Base-by-base conservation (phyloP, 1,284 basidiomycete genomes). In the Trichosporon sp. region DNA sequence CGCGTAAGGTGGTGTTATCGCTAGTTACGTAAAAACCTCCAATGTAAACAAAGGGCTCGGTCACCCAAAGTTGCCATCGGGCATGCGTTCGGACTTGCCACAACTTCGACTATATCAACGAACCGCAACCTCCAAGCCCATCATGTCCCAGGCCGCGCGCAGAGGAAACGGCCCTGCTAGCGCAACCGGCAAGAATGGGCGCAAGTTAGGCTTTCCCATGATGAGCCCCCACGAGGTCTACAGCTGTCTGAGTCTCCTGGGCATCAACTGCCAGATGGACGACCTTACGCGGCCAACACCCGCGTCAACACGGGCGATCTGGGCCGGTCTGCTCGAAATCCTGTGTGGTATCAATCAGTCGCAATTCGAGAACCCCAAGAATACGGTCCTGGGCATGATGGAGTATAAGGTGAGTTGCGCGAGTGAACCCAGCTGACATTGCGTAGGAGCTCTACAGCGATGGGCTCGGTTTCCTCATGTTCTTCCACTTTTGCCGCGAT, bases 271-370 rank as follows among this genome's bases (percentile, higher is more conserved):
- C 42, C 87, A 86, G 69, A 85, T 86, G 62, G 89, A 92, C 68
- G 91, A 93, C 74, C 87, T 95, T 53, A 78, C 85, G 29, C 86
- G 87, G 47, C 92, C 92, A 0, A 88, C 88, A 0, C 77, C 89
- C 0, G 89, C 91, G 44, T 72, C 90, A 70, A 90, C 92, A 21
- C 86, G 89, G 60, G 84, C 83, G 18, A 75, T 83, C 34, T 81
- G 75, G 65, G 56, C 71, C 2, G 73, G 69, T 2, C 89, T 92
- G 74, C 85, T 94, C 34, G 86, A 90, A 56, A 87, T 89, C 74
- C 87, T 92, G 65, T 90, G 90, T 44, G 87, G 87, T 44, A 85
- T 92, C 65, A 85, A 86, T 9, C 84, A 86, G 21, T 88, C 90
- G 6, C 78, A 83, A 51, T 84, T 93, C 2, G 87, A 88, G 70